A percentile compares a stretch with the other conserved stretches of the same genome.
Conservation (phyloP, 1,284 basidiomycete genomes). For the Puccinia novopanici region DNA sequence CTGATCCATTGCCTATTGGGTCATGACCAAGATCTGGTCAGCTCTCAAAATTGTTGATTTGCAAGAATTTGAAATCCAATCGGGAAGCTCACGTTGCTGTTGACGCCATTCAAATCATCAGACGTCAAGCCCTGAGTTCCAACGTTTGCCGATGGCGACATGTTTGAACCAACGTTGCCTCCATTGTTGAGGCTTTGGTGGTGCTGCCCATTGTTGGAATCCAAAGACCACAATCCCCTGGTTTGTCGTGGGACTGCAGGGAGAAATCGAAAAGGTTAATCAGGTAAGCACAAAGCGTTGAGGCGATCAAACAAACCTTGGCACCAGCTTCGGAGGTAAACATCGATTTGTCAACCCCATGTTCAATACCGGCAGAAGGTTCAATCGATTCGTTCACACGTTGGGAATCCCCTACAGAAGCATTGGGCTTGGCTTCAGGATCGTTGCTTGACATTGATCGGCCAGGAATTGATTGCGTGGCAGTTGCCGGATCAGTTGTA, state of each 20-base stretch:
- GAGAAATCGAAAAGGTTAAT: slow-evolving; percentile 6
- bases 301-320: slow-evolving; percentile 21
- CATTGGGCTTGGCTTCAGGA: slow-evolving; percentile 21
- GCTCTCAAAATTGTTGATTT: neutral
- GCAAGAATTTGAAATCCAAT: neutral
- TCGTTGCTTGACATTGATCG: neutral
- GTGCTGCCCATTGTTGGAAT: neutral
- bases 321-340: neutral
- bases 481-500: slow-evolving; percentile 1
- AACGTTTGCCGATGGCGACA: slow-evolving; percentile 1
- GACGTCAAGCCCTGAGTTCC: slow-evolving; percentile 17
- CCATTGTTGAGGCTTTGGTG: neutral
- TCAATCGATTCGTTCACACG: neutral
- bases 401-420: neutral
- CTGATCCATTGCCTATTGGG: slow-evolving; percentile 38
- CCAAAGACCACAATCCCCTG: slow-evolving; percentile 20
- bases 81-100: slow-evolving; percentile 22
- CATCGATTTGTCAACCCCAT: slow-evolving; percentile 5
- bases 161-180: neutral
- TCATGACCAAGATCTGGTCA: neutral
- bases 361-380: slow-evolving; percentile 8
- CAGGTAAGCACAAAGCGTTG: neutral
- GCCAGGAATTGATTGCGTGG: neutral
- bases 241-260: slow-evolving; percentile 16
- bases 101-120: slow-evolving; percentile 11